Percentiles rank a stretch among this genome's conserved stretches.
Conservation (phyloP, 768 basidiomycete genomes). For the Podaxis rugospora region DNA sequence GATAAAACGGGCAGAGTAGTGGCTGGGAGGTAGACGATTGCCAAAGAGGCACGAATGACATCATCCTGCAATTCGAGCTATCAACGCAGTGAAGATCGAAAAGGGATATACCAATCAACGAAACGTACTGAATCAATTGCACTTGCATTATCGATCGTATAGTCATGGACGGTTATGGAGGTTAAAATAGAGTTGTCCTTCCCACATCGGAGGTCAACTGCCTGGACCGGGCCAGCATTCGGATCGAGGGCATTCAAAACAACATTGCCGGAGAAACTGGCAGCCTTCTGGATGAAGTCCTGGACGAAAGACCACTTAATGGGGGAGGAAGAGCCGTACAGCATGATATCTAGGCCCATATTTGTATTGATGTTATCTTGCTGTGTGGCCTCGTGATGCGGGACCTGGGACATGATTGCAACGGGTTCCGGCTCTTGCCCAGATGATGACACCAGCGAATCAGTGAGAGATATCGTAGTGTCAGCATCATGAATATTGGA, state of each 20-base stretch:
- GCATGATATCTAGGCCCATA: slow-evolving; percentile 52
- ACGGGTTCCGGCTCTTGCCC: slow-evolving; percentile 32
- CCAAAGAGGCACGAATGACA: slow-evolving; percentile 50
- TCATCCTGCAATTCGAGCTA: slow-evolving; percentile 37
- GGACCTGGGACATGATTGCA: slow-evolving; percentile 32
- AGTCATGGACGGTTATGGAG: slow-evolving; percentile 33
- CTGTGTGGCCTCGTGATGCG: slow-evolving; percentile 21
- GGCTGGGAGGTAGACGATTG: slow-evolving; percentile 63
- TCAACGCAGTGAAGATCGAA: slow-evolving; percentile 25
- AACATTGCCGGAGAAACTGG: slow-evolving; percentile 32
- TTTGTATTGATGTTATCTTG: slow-evolving; percentile 20
- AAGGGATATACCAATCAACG: slow-evolving; percentile 19
- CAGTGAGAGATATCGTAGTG: slow-evolving; percentile 3
- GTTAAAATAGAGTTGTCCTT: slow-evolving; percentile 24
- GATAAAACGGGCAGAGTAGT: slow-evolving; percentile 30
- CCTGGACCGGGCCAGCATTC: slow-evolving; percentile 21
- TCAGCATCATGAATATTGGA: slow-evolving; percentile 19
- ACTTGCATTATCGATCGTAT: slow-evolving; percentile 24
- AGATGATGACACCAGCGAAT: slow-evolving; percentile 14
- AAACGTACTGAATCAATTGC: slow-evolving; percentile 31
- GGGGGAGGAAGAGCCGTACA: slow-evolving; percentile 61
- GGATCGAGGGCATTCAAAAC: slow-evolving; percentile 21
- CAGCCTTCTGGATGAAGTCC: slow-evolving; percentile 53
- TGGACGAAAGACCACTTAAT: slow-evolving; percentile 62
- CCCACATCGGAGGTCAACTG: slow-evolving; percentile 24